phyloP scores from a whole-genome alignment of 345 rosid genomes.

The Linum lewisii region DNA sequence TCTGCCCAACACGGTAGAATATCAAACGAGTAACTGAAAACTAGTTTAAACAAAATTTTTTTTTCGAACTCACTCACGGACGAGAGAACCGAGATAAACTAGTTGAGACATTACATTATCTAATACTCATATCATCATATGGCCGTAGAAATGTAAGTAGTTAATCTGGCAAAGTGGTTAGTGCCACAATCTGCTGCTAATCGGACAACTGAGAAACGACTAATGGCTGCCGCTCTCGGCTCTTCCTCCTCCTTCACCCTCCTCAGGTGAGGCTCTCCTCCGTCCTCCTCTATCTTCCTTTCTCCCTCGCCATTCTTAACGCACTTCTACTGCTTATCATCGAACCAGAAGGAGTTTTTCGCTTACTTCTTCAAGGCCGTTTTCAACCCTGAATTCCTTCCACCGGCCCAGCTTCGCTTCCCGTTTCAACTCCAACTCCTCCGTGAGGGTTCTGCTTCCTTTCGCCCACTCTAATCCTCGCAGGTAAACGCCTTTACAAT shows the following conservation, averaged over 20 bases:
- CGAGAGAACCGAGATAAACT: too few species aligned
- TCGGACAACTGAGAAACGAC: conserved; percentile 6
- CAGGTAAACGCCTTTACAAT: conserved; percentile 24
- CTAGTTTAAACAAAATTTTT: too few species aligned
- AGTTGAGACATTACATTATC: too few species aligned
- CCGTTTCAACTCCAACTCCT: conserved; percentile 9
- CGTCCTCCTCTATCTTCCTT: not conserved
- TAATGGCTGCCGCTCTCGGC: conserved; percentile 29
- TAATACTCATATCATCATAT: too few species aligned
- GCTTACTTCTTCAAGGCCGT: conserved; percentile 15
- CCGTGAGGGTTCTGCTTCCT: conserved; percentile 22
- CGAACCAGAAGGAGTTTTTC: conserved; percentile 7
- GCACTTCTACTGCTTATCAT: too few species aligned
- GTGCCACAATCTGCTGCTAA: too few species aligned
- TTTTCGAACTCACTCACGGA: too few species aligned
- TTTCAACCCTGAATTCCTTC: conserved; percentile 17
- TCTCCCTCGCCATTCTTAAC: too few species aligned
- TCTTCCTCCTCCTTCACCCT: conserved; percentile 31
- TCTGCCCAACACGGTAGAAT: too few species aligned
- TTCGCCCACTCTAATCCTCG: conserved; percentile 15
- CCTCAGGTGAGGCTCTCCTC: conserved; percentile 33
- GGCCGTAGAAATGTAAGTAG: too few species aligned
- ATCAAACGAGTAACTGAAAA: too few species aligned
- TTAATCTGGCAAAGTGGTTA: too few species aligned
- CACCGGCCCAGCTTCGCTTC: conserved; percentile 15